phyloP scores from a whole-genome alignment of 331 rosid genomes.

The Acacia concinna region DNA sequence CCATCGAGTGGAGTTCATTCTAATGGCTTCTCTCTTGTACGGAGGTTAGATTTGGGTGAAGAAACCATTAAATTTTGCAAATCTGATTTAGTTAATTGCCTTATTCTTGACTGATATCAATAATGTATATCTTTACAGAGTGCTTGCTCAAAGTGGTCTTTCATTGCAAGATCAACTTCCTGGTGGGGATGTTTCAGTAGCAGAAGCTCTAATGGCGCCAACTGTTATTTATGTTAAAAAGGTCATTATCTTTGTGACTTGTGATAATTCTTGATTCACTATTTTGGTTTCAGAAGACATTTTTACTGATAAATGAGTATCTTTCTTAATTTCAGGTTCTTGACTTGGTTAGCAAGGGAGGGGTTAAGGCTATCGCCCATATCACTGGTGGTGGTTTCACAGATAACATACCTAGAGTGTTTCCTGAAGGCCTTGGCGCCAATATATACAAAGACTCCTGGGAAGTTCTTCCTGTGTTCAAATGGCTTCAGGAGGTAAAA shows the following conservation, averaged over 20 bases:
- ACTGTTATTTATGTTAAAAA: constrained; percentile 84
- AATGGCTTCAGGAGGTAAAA: constrained; percentile 90
- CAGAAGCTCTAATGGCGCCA: constrained; percentile 90
- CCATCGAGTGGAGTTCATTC: constrained; percentile 94
- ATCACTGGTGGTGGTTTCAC: constrained; percentile 95
- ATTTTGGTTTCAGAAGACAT: neutral
- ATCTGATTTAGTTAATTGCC: neutral
- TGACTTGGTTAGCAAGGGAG: constrained; percentile 71
- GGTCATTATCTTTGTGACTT: constrained; percentile 43
- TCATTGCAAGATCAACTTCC: constrained; percentile 71
- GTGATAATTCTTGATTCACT: neutral
- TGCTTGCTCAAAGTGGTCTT: constrained; percentile 68
- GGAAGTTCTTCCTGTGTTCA: constrained; percentile 71
- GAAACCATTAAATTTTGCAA: constrained; percentile 2
- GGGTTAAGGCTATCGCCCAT: constrained; percentile 86
- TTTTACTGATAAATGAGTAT: neutral
- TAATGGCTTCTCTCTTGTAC: constrained; percentile 88
- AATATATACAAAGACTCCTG: constrained; percentile 60
- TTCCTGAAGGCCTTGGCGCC: constrained; percentile 86
- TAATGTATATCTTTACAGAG: constrained; percentile 48
- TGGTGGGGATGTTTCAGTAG: constrained; percentile 56
- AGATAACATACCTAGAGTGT: constrained; percentile 87
- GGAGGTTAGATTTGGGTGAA: constrained; percentile 55
- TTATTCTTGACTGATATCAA: neutral
- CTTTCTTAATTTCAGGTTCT: constrained; percentile 55